Evolutionary conservation across 1,284 basidiomycete species (phyloP), one percentile per base, ranked within the genome.

Genomic region (Rhodofomes roseus): DNA sequence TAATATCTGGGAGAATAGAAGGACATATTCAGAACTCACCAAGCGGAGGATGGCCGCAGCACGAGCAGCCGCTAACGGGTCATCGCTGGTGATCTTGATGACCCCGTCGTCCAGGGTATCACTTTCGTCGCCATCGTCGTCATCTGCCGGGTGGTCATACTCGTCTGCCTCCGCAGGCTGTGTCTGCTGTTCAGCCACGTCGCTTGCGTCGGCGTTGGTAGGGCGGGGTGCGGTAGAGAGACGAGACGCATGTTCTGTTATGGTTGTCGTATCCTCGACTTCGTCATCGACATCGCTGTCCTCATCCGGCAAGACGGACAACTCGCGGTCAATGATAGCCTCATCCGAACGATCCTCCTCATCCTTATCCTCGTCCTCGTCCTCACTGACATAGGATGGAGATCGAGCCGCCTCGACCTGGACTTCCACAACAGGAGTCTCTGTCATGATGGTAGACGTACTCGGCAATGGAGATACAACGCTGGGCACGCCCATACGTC

Each of bases 21-120:
- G 36, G 36, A 18, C 29, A 20, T 4, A 29, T 55, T n/a, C 25
- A 48, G n/a, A 11, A 62, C 81, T 39, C 58, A 92, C 92, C 77
- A 92, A 82, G 73, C 91, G 93, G 62, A 96, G 77, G 62, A 96
- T 94, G 0, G 93, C 94, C 22, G 91, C 93, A n/a, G 93, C 93
- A 52, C 91, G 78, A 6, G 93, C 93, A 51, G 93, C 94, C 12
- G 90, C 91, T 60, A 81, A 79, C 0, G 93, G 91, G 71, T 95
- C 90, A 14, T 84, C 81, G 58, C 90, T 92, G 1, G 87, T 87
- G 62, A 96, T 90, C 74, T 92, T 89, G 63, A 96, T 77, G 9
- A 85, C 75, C 8, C 73, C 71, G n/a, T 75, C 72, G 39, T 76
- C 81, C 36, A 77, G 70, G 44, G 80, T 78, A 8, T 68, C 79